Evolutionary conservation across 495 filamentous ascomycete genomes (phyloP), one percentile per base, ranked within the genome.

Genomic region (Amphirosellinia nigrospora): DNA sequence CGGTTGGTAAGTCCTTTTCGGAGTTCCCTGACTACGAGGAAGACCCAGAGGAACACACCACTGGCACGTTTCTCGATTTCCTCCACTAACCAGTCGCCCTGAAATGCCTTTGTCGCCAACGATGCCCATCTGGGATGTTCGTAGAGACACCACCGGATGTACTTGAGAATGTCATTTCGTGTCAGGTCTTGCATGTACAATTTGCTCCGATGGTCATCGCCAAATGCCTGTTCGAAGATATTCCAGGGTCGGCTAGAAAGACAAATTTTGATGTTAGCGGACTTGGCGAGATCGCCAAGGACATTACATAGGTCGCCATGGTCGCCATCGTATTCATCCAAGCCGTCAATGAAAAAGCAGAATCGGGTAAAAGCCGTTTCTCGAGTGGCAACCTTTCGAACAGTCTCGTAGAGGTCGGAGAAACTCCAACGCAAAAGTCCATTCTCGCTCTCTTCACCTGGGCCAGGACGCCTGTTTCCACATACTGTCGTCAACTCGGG

Each of bases 1-100:
- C n/a, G 16, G n/a, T 56, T 56, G 4, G 52, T 32, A 8, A 56
- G n/a, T 32, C 52, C 52, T n/a, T 56, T 28, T 13, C 52, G 52
- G 7, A 56, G 28, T 16, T 16, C 32, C 6, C 52, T 30, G 7
- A 15, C 19, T 34, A 56, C 52, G 0, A 56, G 30, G 10, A 56
- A 56, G 11, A 28, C 52, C 52, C 52, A 56, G 15, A 56, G 52
- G 30, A 56, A 56, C 15, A 56, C 52, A 11, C 52, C 52, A 7
- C n/a, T 28, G 16, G 52, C 26, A 7, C 30, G 15, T 16, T 32
- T 19, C 2, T 16, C 52, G 1, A 56, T 8, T n/a, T 56, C 13
- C 13, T 56, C 52, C 1, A 56, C 34, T 15, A 56, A 16, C 52
- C n/a, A 32, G 15, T 56, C 52, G 0, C 8, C 19, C 7, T 30